Base-by-base conservation (phyloP, 2,329 filamentous ascomycete species). In the Trichoderma oligosporum region DNA sequence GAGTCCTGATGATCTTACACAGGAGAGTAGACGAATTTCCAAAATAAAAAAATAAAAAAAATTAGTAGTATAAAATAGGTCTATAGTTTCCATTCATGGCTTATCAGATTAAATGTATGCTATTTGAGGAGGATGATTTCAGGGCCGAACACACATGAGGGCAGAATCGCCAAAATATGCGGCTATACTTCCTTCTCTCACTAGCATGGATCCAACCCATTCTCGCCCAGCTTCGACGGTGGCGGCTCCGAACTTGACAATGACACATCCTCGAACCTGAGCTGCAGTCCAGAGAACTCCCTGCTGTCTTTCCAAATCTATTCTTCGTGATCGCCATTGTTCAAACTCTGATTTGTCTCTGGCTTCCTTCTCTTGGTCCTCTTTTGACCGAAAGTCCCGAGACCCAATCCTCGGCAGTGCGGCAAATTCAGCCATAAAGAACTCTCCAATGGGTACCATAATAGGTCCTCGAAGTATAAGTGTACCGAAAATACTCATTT, bases 201-300 rank as follows among this genome's bases (percentile, higher is more conserved):
- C 73, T 45, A 96, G 74, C 82, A 97, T 88, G 6, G 78, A 79
- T 8, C 85, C 84, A 58, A 97, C 78, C 91, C 92, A 97, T 45
- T 82, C 75, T 63, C 89, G 83, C 4, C 87, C 91, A 24, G 86
- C 87, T 70, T 97, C 91, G 22, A 96, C 87, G 42, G 86, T 87
- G 55, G 79, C 80, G 1, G 92, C 89, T 1, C 89, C 91, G 70
- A 97, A 95, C 71, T 97, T 97, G 64, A 97, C 87, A 24, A 97
- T 80, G 3, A 94, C 87, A 67, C 93, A 96, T 4, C 90, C 87
- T 53, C 91, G 81, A 31, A 95, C 84, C 24, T 81, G 82, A 12
- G 91, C 89, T 11, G 88, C 89, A 24, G 91, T 92, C 90, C 91
- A 96, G 3, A 93, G 76, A 3, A 96, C 71, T 14, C 82, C 82